Conservation (phyloP, 2,329 filamentous ascomycete genomes). For the Colletotrichum acutatum region DNA sequence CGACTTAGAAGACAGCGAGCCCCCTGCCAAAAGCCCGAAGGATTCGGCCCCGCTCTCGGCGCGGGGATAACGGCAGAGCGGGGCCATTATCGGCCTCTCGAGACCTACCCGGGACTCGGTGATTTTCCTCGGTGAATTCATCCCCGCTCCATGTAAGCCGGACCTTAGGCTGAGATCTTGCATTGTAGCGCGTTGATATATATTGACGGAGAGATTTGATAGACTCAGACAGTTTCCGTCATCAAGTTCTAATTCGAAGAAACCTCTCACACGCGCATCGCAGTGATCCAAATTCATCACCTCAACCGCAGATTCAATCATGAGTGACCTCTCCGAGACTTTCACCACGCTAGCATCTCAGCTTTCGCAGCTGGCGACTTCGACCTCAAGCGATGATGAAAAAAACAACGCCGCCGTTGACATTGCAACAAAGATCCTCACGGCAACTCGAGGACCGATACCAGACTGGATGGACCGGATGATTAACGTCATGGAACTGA, state of each 20-base stretch:
- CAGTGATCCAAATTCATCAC: background rate
- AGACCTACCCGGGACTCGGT: background rate
- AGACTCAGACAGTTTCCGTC: no score
- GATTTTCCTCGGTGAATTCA: conserved; percentile 5
- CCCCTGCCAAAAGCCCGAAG: conserved; percentile 15
- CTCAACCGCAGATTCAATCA: background rate
- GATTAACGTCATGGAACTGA: background rate
- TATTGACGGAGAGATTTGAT: background rate
- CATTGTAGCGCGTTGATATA: background rate
- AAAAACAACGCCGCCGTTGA: conserved; percentile 6
- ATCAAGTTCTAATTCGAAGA: background rate
- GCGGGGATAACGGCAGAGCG: conserved; percentile 2
- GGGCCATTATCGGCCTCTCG: background rate
- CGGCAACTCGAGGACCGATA: background rate
- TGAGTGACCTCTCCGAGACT: conserved; percentile 1
- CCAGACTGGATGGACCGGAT: conserved; percentile 29
- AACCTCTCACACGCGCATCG: background rate
- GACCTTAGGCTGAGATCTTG: no score
- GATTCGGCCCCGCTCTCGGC: conserved; percentile 12
- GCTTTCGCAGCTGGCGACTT: conserved; percentile 8
- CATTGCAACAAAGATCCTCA: conserved; percentile 26
- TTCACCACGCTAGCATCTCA: background rate
- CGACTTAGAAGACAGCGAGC: background rate
- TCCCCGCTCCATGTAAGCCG: background rate
- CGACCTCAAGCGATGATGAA: conserved; percentile 1